Conservation (phyloP, 768 basidiomycete species). For the Clavulina sp. region DNA sequence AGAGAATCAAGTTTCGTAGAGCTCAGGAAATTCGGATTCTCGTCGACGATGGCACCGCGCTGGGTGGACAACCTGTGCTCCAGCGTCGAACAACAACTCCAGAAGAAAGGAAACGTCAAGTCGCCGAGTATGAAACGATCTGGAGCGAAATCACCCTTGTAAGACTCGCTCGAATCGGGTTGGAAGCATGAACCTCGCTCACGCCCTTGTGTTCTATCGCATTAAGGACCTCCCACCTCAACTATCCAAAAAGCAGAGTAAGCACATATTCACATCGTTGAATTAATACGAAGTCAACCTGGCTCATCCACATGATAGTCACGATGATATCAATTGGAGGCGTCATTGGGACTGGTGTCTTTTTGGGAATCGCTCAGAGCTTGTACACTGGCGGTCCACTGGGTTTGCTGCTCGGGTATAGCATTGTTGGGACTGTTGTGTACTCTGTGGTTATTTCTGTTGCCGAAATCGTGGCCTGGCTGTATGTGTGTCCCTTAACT, state of each 20-base stretch:
- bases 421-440: slow-evolving; percentile 10
- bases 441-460: slow-evolving; percentile 12
- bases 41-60: too few species aligned
- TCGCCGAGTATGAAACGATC: too few species aligned
- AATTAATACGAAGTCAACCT: not conserved
- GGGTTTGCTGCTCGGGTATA: slow-evolving; percentile 12
- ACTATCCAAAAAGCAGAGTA: not conserved
- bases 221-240: not conserved
- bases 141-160: too few species aligned
- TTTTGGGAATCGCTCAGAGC: slow-evolving; percentile 8
- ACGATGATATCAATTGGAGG: slow-evolving; percentile 3
- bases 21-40: too few species aligned
- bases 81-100: too few species aligned
- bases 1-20: too few species aligned
- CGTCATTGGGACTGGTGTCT: slow-evolving; percentile 9
- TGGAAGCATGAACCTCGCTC: too few species aligned
- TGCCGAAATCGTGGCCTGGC: slow-evolving; percentile 12
- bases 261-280: not conserved
- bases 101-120: too few species aligned
- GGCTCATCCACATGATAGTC: not conserved
- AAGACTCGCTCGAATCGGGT: too few species aligned
- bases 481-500: not conserved
- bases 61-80: too few species aligned
- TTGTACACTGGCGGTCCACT: slow-evolving; percentile 10
- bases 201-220: too few species aligned